Evolutionary conservation across 176 grass and related monocot species (phyloP).

Genomic region (Phragmites australis): DNA sequence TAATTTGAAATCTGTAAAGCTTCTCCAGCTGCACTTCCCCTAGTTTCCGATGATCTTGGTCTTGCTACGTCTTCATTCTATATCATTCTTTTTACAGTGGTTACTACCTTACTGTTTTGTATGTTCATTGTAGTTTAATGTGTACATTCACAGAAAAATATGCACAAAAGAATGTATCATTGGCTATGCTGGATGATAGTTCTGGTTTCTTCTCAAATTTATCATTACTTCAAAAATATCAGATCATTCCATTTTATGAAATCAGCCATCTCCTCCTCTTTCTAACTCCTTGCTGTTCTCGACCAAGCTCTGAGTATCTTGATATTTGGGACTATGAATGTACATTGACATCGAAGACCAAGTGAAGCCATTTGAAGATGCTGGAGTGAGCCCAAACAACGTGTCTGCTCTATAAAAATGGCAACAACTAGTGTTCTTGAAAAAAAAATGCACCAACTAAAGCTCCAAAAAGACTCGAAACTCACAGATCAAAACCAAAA

Average conservation of each 20-base stretch:
- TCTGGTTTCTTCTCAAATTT: neutral
- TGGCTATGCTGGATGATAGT: neutral
- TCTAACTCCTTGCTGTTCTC: neutral
- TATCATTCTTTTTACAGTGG: neutral
- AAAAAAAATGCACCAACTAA: no score
- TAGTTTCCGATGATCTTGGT: slow-evolving; percentile 3
- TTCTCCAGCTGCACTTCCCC: neutral
- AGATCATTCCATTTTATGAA: neutral
- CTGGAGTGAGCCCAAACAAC: neutral
- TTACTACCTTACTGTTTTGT: neutral
- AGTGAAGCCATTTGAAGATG: neutral
- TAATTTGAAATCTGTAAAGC: neutral
- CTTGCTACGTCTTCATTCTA: neutral
- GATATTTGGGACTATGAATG: neutral
- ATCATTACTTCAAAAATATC: neutral
- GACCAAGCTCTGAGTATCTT: neutral
- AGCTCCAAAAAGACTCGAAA: neutral
- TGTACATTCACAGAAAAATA: slow-evolving; percentile 15
- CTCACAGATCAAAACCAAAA: neutral
- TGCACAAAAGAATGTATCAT: slow-evolving; percentile 1
- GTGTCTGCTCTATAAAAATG: neutral
- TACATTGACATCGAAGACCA: no score
- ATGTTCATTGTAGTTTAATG: neutral
- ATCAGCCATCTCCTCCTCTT: neutral
- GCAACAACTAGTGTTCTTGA: no score